Evolutionary conservation across 768 basidiomycete species (phyloP), one percentile per base, ranked within the genome.

Genomic region (Boletus bicolor): DNA sequence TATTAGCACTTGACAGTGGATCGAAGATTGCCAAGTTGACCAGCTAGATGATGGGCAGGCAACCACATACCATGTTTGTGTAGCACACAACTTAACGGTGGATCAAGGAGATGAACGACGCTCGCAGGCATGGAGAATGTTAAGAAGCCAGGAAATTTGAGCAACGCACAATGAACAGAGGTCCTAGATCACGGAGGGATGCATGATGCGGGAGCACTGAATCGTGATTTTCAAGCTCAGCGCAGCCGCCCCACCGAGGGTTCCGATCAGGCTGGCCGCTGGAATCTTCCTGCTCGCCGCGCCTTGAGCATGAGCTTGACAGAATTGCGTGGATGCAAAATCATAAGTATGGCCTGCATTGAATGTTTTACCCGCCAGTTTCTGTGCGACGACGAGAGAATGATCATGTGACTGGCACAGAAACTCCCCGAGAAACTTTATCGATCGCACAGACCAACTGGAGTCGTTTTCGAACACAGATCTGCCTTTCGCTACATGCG

Each of bases 201-300:
- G 26, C 21, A 24, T 24, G 21, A 24, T 24, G 21, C 21, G 21
- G 21, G 47, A 32, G 45, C 35, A 44, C 53, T 52, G 54, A 64
- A 65, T 64, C 61, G 53, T 15, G 19, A 30, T n/a, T 53, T 64
- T 67, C 24, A 64, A 64, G 30, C 51, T 57, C 64, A 48, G 58
- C 58, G 64, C 50, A 26, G 10, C 2, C 51, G 59, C 64, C 64
- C 57, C 41, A 48, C 58, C 53, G 52, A 61, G 53, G 57, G 56
- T 56, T 60, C 57, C 55, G 58, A 53, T 57, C 63, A 15, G 55
- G 54, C 53, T 58, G 59, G 21, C 59, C 58, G 61, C 28, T 42
- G 36, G 26, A 38, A 42, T 34, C 44, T 48, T 52, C 24, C 14
- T 39, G 26, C 32, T 24, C 9, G 26, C 39, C 37, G 36, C 10